Evolutionary conservation across 192 early-diverging fungal genomes (phyloP).

Genomic region (Podila epicladia): DNA sequence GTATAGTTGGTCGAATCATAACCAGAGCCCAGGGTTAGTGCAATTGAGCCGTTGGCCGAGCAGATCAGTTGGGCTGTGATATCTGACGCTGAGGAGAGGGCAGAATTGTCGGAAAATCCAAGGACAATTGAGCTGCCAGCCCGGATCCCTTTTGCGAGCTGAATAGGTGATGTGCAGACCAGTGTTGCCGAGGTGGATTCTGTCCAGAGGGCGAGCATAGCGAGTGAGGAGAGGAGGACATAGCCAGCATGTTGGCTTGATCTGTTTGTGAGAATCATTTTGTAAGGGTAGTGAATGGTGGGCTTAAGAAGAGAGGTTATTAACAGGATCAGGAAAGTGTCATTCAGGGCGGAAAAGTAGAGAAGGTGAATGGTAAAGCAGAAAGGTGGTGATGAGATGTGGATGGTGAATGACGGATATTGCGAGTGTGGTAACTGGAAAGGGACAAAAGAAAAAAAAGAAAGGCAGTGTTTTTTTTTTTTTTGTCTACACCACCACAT

Average conservation of each 20-base stretch:
- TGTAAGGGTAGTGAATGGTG: not conserved
- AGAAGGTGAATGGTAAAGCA: not conserved
- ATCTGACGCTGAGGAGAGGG: not conserved
- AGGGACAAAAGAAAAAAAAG: not conserved
- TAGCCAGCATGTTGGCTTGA: not conserved
- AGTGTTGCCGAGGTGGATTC: constrained; percentile 7
- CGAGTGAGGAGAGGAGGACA: not conserved
- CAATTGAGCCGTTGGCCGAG: not conserved
- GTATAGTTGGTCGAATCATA: not conserved
- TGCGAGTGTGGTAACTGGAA: not conserved
- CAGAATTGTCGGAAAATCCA: not conserved
- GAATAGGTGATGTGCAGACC: constrained; percentile 10
- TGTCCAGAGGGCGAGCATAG: not conserved
- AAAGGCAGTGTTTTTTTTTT: not conserved
- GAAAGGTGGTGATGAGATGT: not conserved
- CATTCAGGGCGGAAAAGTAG: not conserved
- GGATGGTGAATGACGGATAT: not conserved
- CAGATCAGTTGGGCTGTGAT: constrained; percentile 34
- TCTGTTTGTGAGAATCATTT: not conserved
- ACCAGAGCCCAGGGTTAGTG: constrained; percentile 2
- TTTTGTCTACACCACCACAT: not conserved
- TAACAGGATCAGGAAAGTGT: too few relatives aligned
- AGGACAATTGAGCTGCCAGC: constrained; percentile 16
- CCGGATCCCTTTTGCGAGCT: not conserved
- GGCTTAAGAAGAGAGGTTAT: not conserved